These are phyloP conservation scores for Thinopyrum obtusiflorum DNA, from an alignment of 202 grass and related monocot genomes.

Conservation along the genomic window DNA sequence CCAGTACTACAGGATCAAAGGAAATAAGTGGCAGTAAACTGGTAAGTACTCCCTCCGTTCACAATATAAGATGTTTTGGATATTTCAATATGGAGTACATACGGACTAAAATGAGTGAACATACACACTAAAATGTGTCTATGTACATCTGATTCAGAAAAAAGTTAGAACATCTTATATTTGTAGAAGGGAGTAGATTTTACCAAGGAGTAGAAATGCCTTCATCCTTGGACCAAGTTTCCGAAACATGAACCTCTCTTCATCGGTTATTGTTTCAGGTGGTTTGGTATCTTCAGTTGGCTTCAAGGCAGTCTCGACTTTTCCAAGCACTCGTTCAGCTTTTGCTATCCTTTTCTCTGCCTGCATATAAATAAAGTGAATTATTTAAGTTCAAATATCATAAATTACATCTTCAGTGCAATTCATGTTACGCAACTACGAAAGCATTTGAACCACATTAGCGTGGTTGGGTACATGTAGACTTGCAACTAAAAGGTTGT, in stretches of 20 bases:
- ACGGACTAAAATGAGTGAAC: too few relatives aligned
- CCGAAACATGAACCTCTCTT: conserved; percentile 98
- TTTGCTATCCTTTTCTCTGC: conserved; percentile 71
- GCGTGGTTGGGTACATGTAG: neutral
- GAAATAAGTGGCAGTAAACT: neutral
- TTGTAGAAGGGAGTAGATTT: neutral
- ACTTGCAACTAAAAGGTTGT: conserved; percentile 8
- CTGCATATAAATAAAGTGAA: conserved; percentile 42
- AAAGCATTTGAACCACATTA: conserved; percentile 7
- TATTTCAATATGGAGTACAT: too few relatives aligned
- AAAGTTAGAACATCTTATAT: too few relatives aligned
- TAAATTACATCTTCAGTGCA: neutral
- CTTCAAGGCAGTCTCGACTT: conserved; percentile 84
- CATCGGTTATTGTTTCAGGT: conserved; percentile 78
- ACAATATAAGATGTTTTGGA: too few relatives aligned
- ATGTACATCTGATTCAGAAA: too few relatives aligned
- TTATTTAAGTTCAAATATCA: neutral
- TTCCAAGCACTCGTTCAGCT: conserved; percentile 74
- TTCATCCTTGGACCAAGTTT: conserved; percentile 97
- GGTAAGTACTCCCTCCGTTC: neutral
- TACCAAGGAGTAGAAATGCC: conserved; percentile 90
- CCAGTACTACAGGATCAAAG: neutral
- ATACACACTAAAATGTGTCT: too few relatives aligned
- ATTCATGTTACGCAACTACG: neutral
- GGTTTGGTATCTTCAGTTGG: conserved; percentile 52